Evolutionary conservation across 148 eudicot genomes (phyloP), one percentile per base, ranked within the genome.

Genomic region (Persicaria tinctoria): DNA sequence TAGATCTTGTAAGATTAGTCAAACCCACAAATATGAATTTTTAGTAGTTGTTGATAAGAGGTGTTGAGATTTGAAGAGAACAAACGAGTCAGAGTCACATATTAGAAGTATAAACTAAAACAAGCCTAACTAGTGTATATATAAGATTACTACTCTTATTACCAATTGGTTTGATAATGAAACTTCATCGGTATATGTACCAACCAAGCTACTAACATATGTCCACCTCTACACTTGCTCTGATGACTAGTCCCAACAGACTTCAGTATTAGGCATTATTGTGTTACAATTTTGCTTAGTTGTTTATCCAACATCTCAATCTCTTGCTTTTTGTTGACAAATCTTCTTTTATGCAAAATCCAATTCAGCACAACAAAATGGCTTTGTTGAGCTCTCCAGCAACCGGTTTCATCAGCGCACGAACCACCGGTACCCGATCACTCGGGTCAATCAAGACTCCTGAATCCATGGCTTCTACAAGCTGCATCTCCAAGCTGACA

Each of bases 401-500:
- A 46, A 71, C 74, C 51, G 17, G 51, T 12, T 71, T 71, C 54
- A 53, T 71, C 74, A 48, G 5, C 10, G 47, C 54, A 47, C 0
- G 27, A 11, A 71, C 53, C 51, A 46, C 27, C 27, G 27, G 27
- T 23, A 23, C 55, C 10, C 74, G 14, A 71, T 18, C 74, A 48
- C 44, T 71, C 32, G 5, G 13, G 3, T 13, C 55, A 18, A 47
- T 85, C 56, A 89, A 75, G 74, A 60, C 5, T 75, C 83, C 86
- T 0, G 46, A 81, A 50, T 89, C 84, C 8, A 62, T 86, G 20
- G 81, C 77, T 0, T 77, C 85, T 18, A 68, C 78, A 2, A 84
- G 80, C 73, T 79, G 78, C 68, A 54, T 83, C 72, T 79, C 86
- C 50, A 86, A 83, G 76, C 23, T 23, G 23, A 13, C 85, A 60